These are phyloP conservation scores for Cladosporium sp. DNA, from an alignment of 2,329 filamentous ascomycete species.

Conservation along the genomic window DNA sequence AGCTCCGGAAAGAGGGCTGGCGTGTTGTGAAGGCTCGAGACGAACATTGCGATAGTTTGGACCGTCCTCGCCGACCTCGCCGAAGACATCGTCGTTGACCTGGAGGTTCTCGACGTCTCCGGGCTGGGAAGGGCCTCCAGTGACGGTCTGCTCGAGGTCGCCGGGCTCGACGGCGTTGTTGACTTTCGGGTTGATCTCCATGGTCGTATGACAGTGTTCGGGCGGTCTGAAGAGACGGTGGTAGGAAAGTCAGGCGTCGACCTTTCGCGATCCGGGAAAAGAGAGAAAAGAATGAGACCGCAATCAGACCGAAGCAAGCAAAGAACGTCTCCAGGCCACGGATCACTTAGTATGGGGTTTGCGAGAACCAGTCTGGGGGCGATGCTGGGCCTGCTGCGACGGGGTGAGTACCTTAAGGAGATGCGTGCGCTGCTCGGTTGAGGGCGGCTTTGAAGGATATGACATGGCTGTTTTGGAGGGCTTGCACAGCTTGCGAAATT, in stretches of 20 bases:
- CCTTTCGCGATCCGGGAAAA: neutral
- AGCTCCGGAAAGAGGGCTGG: neutral
- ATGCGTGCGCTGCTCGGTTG: conserved; percentile 5
- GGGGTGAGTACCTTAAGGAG: neutral
- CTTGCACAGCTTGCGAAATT: neutral
- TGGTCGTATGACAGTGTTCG: neutral
- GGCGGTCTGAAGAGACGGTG: neutral
- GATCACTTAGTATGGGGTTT: conserved; percentile 12
- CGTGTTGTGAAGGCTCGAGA: conserved; percentile 7
- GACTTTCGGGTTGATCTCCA: conserved; percentile 15
- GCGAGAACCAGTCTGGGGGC: conserved; percentile 2
- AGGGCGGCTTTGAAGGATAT: conserved; percentile 9
- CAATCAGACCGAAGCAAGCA: conserved; percentile 8
- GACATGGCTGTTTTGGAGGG: neutral
- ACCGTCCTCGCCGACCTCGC: conserved; percentile 31
- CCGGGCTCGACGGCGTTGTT: conserved; percentile 35
- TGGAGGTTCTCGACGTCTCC: conserved; percentile 6
- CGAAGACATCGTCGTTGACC: conserved; percentile 32
- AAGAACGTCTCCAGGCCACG: conserved; percentile 11
- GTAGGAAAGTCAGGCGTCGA: neutral
- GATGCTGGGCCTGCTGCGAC: neutral
- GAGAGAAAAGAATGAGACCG: conserved; percentile 6
- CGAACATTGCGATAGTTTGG: conserved; percentile 30
- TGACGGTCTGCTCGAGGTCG: conserved; percentile 35
- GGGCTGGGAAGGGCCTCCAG: conserved; percentile 11